Evolutionary conservation across 148 eudicot genomes (phyloP).

Genomic region (Cornus florida): DNA sequence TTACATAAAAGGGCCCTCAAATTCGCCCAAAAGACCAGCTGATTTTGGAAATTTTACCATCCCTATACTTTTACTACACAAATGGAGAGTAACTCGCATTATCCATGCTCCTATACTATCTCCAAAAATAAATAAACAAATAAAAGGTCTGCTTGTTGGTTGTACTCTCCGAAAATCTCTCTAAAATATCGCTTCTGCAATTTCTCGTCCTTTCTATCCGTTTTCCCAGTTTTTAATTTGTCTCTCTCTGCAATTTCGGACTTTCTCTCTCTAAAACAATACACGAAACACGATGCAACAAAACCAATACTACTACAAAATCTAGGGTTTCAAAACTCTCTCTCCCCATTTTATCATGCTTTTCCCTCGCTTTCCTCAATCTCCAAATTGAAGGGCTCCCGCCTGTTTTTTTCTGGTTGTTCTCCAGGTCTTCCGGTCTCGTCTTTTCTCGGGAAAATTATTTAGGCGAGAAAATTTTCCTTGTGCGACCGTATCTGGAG

Average conservation of each 20-base stretch:
- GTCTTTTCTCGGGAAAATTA: background rate
- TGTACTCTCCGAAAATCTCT: background rate
- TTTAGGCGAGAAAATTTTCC: background rate
- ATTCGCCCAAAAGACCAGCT: too few species aligned
- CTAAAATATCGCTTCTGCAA: too few species aligned
- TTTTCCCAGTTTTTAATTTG: background rate
- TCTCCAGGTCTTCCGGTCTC: background rate
- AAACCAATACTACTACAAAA: background rate
- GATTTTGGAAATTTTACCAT: too few species aligned
- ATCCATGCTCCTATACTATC: too few species aligned
- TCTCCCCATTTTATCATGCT: slow-evolving; percentile 5
- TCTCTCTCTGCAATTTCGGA: background rate
- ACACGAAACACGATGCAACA: slow-evolving; percentile 9
- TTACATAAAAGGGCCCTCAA: too few species aligned
- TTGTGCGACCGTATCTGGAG: background rate
- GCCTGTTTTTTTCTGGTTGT: background rate
- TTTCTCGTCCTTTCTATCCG: background rate
- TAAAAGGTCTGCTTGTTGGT: background rate
- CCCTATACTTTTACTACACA: too few species aligned
- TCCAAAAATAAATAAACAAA: too few species aligned
- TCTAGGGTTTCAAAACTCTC: slow-evolving; percentile 8
- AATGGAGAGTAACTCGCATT: too few species aligned
- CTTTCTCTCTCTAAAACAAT: background rate
- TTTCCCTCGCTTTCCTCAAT: background rate
- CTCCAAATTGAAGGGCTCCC: background rate